Evolutionary conservation across 768 basidiomycete species (phyloP).

Genomic region (Lyophyllum atratum): DNA sequence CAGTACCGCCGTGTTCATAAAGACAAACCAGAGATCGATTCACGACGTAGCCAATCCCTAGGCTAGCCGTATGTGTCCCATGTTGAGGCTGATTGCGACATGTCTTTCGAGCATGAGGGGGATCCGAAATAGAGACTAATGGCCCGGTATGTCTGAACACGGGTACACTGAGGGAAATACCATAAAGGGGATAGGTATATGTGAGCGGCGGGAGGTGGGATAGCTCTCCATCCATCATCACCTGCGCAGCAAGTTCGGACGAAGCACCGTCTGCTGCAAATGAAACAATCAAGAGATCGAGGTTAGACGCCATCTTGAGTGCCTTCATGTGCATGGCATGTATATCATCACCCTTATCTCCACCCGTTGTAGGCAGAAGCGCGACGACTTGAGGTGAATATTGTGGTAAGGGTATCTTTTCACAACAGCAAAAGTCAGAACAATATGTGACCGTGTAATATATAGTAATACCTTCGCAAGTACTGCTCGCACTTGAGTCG

Average conservation of each 20-base stretch:
- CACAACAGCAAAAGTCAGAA: not conserved
- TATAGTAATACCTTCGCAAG: slow-evolving; percentile 22
- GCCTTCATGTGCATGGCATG: too few species aligned
- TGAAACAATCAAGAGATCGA: too few species aligned
- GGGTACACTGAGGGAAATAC: slow-evolving; percentile 20
- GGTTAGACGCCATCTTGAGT: too few species aligned
- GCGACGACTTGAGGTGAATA: slow-evolving; percentile 23
- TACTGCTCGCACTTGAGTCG: slow-evolving; percentile 27
- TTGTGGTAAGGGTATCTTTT: slow-evolving; percentile 23
- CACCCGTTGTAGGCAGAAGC: slow-evolving; percentile 25
- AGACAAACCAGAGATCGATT: slow-evolving; percentile 23
- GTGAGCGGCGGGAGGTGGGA: slow-evolving; percentile 9
- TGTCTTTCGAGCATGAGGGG: slow-evolving; percentile 22
- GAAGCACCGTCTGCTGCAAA: slow-evolving; percentile 27
- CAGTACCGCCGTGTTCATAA: slow-evolving; percentile 11
- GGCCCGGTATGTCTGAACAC: slow-evolving; percentile 19
- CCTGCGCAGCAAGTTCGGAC: slow-evolving; percentile 22
- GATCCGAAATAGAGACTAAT: slow-evolving; percentile 19
- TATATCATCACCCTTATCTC: too few species aligned
- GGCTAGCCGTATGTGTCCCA: slow-evolving; percentile 23
- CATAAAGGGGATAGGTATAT: slow-evolving; percentile 21
- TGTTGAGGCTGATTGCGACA: slow-evolving; percentile 25
- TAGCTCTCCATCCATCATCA: slow-evolving; percentile 19
- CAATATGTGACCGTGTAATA: not conserved
- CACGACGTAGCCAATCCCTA: slow-evolving; percentile 22